Evolutionary conservation across 1,284 basidiomycete species (phyloP).

Genomic region (Stygiomarasmius scandens): DNA sequence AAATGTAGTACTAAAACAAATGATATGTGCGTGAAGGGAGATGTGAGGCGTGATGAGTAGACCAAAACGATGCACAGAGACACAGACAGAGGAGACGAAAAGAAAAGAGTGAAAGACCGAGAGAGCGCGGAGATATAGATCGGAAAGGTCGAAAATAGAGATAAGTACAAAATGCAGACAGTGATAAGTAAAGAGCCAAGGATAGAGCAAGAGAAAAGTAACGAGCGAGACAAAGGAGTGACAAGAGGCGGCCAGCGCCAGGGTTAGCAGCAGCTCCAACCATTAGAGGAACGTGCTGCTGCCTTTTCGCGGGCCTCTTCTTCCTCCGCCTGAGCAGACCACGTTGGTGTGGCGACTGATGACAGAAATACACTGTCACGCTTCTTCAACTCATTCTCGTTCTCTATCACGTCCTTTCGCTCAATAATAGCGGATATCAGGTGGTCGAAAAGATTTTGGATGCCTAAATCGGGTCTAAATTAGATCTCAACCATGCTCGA

Average conservation of each 20-base stretch:
- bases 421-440: slow-evolving; percentile 78
- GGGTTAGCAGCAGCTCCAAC: slow-evolving; percentile 71
- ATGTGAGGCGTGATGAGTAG: slow-evolving; percentile 18
- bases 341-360: slow-evolving; percentile 60
- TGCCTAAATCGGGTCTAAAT: slow-evolving; percentile 49
- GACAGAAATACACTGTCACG: slow-evolving; percentile 80
- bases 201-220: slow-evolving; percentile 10
- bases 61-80: slow-evolving; percentile 21
- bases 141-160: slow-evolving; percentile 6
- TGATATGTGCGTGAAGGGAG: not conserved
- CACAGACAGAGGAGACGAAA: slow-evolving; percentile 5
- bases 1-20: slow-evolving; percentile 2
- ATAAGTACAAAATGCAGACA: slow-evolving; percentile 10
- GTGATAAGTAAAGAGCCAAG: slow-evolving; percentile 15
- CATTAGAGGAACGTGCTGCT: slow-evolving; percentile 42
- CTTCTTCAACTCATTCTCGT: slow-evolving; percentile 74
- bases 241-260: slow-evolving; percentile 20
- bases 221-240: slow-evolving; percentile 26
- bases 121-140: slow-evolving; percentile 1
- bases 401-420: slow-evolving; percentile 76
- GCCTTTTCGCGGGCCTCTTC: slow-evolving; percentile 77
- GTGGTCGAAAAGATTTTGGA: slow-evolving; percentile 73
- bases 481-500: slow-evolving; percentile 10
- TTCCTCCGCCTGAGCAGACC: slow-evolving; percentile 79
- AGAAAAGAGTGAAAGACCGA: not conserved